Evolutionary conservation across 768 basidiomycete species (phyloP), one percentile per base, ranked within the genome.

Genomic region (Psilocybe tampanensis): DNA sequence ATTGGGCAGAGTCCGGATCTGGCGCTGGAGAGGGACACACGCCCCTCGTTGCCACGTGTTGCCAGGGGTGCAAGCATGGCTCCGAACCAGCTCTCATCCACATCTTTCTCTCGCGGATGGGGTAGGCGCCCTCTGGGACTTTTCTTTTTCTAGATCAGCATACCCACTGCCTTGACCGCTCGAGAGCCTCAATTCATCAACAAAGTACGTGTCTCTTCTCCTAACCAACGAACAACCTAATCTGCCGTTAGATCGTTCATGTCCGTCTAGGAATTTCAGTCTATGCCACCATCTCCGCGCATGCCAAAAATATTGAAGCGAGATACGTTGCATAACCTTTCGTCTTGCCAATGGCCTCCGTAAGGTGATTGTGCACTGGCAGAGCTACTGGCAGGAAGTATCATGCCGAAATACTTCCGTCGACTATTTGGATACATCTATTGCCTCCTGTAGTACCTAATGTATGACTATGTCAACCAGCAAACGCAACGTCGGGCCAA

Each of bases 41-140:
- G 55, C 61, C 54, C 44, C 51, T 29, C 49, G 53, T 60, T 59
- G 63, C 66, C 66, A 67, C 63, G 66, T 67, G 66, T 64, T 59
- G 58, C 32, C 54, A 64, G 59, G 63, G 44, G 34, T 49, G 41
- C 54, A 60, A 60, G 60, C 60, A 65, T 61, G 59, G 60, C 59
- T 42, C 44, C 36, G 19, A 18, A 55, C 42, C 23, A 39, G 39
- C 42, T 24, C 44, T 47, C 50, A 44, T 49, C 21, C 47, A 53
- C 48, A 50, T 33, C 55, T 43, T 39, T 23, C 29, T 39, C 36
- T 39, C 36, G 36, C n/a, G 13, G 3, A 13, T 39, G 6, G 36
- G 36, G 36, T 39, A n/a, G n/a, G 36, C 36, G 36, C 36, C 12
- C 13, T 39, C 12, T 39, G 36, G 12, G 36, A 39, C 3, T 13